Conservation (phyloP, 2,329 filamentous ascomycete genomes). For the Pseudonectria buxi region DNA sequence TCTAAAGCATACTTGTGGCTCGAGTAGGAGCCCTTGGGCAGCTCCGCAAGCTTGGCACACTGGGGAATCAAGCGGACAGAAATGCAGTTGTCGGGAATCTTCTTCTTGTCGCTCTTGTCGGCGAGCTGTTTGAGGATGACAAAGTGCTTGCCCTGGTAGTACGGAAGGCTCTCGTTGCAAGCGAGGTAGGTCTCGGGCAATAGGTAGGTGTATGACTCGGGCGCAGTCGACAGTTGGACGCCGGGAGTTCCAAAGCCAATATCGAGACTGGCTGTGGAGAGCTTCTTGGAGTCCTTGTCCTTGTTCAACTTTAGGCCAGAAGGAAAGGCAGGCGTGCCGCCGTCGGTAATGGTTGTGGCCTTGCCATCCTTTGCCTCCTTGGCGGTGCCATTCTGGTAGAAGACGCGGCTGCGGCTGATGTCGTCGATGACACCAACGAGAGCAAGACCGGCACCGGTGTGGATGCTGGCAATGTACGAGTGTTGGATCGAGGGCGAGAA, state of each 20-base stretch:
- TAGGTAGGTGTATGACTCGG: slow-evolving; percentile 18
- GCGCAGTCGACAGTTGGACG: slow-evolving; percentile 23
- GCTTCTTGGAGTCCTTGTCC: slow-evolving; percentile 25
- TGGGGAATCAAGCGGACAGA: slow-evolving; percentile 37
- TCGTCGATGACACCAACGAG: slow-evolving; percentile 29
- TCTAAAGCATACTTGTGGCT: slow-evolving; percentile 34
- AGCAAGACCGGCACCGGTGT: slow-evolving; percentile 35
- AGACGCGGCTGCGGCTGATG: slow-evolving; percentile 25
- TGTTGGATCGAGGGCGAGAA: slow-evolving; percentile 35
- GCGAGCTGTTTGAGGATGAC: slow-evolving; percentile 35
- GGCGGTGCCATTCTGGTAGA: slow-evolving; percentile 45
- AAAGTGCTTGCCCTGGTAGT: slow-evolving; percentile 32
- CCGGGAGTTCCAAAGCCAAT: slow-evolving; percentile 31
- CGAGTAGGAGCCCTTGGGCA: slow-evolving; percentile 28
- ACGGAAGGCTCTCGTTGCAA: slow-evolving; percentile 36
- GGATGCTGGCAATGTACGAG: slow-evolving; percentile 33
- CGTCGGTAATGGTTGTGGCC: slow-evolving; percentile 34
- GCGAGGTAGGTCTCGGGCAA: slow-evolving; percentile 34
- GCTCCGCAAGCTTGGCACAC: slow-evolving; percentile 31
- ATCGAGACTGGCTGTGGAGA: slow-evolving; percentile 23
- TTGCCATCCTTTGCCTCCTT: slow-evolving; percentile 23
- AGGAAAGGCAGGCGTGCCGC: slow-evolving; percentile 32
- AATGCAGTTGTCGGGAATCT: slow-evolving; percentile 31
- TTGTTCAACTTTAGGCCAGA: slow-evolving; percentile 27
- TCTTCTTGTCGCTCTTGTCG: slow-evolving; percentile 13